A percentile compares a stretch with the other conserved stretches of the same genome.
phyloP scores from a whole-genome alignment of 768 basidiomycete species.

The Lactifluus rugatus region DNA sequence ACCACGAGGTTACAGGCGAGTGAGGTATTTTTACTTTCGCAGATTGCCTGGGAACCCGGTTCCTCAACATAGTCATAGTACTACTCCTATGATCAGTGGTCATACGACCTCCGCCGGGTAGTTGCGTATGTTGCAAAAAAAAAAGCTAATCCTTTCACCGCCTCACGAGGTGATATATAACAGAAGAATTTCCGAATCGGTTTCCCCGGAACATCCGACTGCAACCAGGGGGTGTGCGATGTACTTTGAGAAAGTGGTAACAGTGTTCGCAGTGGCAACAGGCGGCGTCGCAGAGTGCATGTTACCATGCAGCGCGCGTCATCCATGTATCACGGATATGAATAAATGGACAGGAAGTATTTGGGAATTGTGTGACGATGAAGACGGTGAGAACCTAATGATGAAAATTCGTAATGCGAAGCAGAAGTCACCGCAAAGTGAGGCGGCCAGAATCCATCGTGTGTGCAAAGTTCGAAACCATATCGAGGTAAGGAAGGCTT shows the following conservation, averaged over 20 bases:
- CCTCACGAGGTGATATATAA: background rate
- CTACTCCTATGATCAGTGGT: constrained; percentile 4
- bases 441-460: background rate
- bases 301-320: background rate
- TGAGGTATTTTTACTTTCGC: background rate
- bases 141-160: background rate
- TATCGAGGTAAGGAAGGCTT: constrained; percentile 2
- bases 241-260: constrained; percentile 3
- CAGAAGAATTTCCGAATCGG: background rate
- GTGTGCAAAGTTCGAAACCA: background rate
- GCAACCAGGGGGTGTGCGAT: background rate
- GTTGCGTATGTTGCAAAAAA: background rate
- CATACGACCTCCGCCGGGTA: constrained; percentile 3
- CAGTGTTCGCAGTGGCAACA: constrained; percentile 4
- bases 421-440: constrained; percentile 1
- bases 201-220: background rate
- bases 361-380: constrained; percentile 1
- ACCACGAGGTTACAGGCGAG: background rate
- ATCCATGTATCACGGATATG: constrained; percentile 8
- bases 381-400: background rate
- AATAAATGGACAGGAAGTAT: background rate
- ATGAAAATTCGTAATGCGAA: constrained; percentile 5
- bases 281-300: constrained; percentile 3
- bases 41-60: background rate
- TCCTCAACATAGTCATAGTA: constrained; percentile 6